phyloP scores from a whole-genome alignment of 2,329 filamentous ascomycete genomes.

The Clonostachys solani region DNA sequence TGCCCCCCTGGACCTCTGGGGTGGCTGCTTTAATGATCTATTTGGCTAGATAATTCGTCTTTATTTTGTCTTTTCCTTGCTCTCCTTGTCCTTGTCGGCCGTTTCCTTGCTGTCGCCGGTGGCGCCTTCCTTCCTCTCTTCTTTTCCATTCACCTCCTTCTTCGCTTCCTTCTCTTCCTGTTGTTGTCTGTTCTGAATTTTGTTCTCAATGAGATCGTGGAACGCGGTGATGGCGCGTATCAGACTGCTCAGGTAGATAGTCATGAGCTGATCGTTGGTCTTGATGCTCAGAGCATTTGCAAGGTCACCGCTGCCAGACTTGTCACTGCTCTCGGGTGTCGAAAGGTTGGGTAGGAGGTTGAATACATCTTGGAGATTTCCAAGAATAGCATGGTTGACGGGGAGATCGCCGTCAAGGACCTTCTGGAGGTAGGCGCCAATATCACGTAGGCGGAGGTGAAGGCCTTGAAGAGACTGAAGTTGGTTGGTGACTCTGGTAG shows the following conservation, averaged over 20 bases:
- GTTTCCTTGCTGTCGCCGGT: slow-evolving; percentile 45
- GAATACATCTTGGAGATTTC: slow-evolving; percentile 98
- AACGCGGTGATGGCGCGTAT: slow-evolving; percentile 98
- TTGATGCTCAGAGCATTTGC: slow-evolving; percentile 98
- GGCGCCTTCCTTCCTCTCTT: slow-evolving; percentile 50
- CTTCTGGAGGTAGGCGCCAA: slow-evolving; percentile 92
- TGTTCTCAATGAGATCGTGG: slow-evolving; percentile 99
- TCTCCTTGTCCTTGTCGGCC: slow-evolving; percentile 45
- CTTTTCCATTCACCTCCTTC: slow-evolving; percentile 61
- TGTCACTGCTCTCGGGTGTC: slow-evolving; percentile 67
- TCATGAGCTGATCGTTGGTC: slow-evolving; percentile 98
- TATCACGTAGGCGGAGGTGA: slow-evolving; percentile 90
- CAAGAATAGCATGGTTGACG: slow-evolving; percentile 94
- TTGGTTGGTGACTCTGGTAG: slow-evolving; percentile 95
- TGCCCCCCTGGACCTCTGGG: too few species aligned
- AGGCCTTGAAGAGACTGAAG: slow-evolving; percentile 95
- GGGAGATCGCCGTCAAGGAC: slow-evolving; percentile 90
- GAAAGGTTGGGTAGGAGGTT: slow-evolving; percentile 96
- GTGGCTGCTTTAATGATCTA: background rate
- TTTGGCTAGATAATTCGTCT: background rate
- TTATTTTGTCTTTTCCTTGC: slow-evolving; percentile 49
- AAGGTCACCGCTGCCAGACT: slow-evolving; percentile 73
- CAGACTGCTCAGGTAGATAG: slow-evolving; percentile 94
- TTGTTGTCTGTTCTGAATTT: slow-evolving; percentile 97
- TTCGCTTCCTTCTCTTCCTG: slow-evolving; percentile 92